A percentile compares a stretch with the other conserved stretches of the same genome.
Conservation (phyloP, 345 rosid species). For the Toxicodendron radicans region DNA sequence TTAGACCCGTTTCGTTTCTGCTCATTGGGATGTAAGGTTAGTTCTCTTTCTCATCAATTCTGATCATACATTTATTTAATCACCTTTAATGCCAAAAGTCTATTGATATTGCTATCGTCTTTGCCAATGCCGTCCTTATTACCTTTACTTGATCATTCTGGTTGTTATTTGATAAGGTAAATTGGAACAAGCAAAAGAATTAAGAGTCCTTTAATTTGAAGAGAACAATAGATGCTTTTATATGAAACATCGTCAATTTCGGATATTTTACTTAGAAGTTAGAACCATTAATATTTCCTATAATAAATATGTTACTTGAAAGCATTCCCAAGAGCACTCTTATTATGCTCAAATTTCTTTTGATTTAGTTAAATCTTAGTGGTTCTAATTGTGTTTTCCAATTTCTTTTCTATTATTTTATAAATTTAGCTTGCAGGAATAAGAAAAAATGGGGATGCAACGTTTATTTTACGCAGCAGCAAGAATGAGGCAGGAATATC, state of each 20-base stretch:
- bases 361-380: background rate
- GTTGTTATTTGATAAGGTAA: no score
- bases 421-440: slow-evolving; percentile 29
- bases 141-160: background rate
- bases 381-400: background rate
- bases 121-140: background rate
- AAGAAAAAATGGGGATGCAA: slow-evolving; percentile 30
- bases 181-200: no score
- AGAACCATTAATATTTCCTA: no score
- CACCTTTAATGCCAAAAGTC: background rate
- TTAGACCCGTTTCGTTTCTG: slow-evolving; percentile 39
- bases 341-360: background rate
- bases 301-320: no score
- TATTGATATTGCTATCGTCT: background rate
- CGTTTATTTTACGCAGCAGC: slow-evolving; percentile 23
- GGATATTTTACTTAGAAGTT: no score
- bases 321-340: no score
- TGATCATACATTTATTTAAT: background rate
- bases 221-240: no score
- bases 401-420: background rate
- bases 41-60: background rate
- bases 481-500: slow-evolving; percentile 21
- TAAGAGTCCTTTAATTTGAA: no score
- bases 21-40: slow-evolving; percentile 46
- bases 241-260: no score